Conservation (phyloP, 148 eudicot species). For the Chenopodium formosanum region DNA sequence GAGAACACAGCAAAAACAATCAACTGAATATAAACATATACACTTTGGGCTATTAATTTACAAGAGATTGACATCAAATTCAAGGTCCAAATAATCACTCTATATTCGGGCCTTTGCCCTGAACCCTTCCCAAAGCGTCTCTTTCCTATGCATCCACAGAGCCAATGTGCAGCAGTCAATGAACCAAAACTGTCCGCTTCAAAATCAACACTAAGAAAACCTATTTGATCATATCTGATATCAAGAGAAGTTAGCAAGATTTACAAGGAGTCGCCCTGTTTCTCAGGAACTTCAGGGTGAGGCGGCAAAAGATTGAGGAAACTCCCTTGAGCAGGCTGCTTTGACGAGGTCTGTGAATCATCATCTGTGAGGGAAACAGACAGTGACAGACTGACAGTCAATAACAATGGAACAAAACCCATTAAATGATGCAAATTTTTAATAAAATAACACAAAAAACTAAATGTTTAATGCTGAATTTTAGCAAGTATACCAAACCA, state of each 20-base stretch:
- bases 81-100: constrained; percentile 26
- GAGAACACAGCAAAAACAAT: constrained; percentile 25
- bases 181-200: constrained; percentile 17
- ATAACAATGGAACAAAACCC: not conserved
- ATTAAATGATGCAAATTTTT: not conserved
- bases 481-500: not conserved
- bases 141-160: constrained; percentile 13
- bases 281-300: constrained; percentile 44
- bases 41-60: constrained; percentile 42
- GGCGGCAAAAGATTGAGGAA: constrained; percentile 77
- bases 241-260: constrained; percentile 26
- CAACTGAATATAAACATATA: constrained; percentile 26
- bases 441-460: not conserved
- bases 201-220: constrained; percentile 30
- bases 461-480: not conserved
- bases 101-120: constrained; percentile 12
- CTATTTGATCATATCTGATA: constrained; percentile 14
- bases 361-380: constrained; percentile 43
- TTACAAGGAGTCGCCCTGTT: constrained; percentile 39
- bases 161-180: constrained; percentile 24
- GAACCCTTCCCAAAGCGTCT: constrained; percentile 13
- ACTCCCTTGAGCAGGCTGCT: constrained; percentile 66
- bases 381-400: not conserved
- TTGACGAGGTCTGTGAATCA: constrained; percentile 46
- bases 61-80: constrained; percentile 33